A percentile compares a stretch with the other conserved stretches of the same genome.
Conservation (phyloP, 441 rosid species). For the Capsella rubella region DNA sequence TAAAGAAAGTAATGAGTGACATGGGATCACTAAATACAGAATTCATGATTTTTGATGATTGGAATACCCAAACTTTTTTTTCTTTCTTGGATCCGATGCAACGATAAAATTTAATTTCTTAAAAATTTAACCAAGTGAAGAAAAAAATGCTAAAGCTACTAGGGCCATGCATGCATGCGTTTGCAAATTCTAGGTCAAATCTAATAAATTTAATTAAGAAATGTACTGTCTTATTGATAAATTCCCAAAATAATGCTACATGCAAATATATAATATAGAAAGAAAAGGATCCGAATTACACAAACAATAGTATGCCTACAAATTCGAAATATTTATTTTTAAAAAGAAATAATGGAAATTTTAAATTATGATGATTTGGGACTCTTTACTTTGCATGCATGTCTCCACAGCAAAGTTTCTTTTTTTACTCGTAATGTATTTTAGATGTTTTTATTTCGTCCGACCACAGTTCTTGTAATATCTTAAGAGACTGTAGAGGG, state of each 20-base stretch:
- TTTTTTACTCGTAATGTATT: not conserved
- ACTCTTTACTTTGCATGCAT: not conserved
- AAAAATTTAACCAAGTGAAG: slow-evolving; percentile 1
- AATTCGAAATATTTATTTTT: not conserved
- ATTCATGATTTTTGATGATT: slow-evolving; percentile 21
- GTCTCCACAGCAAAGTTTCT: not conserved
- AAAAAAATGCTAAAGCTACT: slow-evolving; percentile 7
- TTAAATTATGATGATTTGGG: not conserved
- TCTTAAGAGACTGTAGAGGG: not conserved
- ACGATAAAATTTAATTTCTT: not conserved
- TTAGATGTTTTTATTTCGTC: not conserved
- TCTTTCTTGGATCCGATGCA: slow-evolving; percentile 29
- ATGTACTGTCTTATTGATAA: not conserved
- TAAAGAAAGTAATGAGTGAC: slow-evolving; percentile 5
- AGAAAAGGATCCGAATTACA: not conserved
- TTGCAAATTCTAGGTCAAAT: slow-evolving; percentile 19
- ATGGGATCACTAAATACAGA: slow-evolving; percentile 31
- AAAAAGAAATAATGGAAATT: not conserved
- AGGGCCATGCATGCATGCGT: slow-evolving; percentile 19
- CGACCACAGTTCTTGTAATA: not conserved
- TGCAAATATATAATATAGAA: slow-evolving; percentile 1
- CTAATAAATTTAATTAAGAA: not conserved
- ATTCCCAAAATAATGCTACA: not conserved
- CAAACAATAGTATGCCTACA: not conserved
- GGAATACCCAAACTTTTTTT: slow-evolving; percentile 13